Evolutionary conservation across 2,329 filamentous ascomycete species (phyloP).

Genomic region (Tolypocladium capitatum): DNA sequence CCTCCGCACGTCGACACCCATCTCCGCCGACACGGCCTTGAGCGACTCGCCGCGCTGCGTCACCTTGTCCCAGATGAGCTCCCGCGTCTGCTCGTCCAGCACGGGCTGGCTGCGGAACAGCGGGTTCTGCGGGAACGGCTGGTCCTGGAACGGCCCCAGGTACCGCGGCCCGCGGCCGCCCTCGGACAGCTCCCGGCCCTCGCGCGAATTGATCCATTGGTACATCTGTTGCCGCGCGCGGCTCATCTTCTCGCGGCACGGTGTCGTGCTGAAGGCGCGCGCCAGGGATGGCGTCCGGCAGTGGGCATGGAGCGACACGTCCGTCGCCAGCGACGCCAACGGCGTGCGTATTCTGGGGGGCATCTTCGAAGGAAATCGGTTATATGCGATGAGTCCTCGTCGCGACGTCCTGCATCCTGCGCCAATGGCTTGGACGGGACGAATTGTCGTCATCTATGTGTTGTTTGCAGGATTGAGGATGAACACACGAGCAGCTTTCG

Average conservation of each 20-base stretch:
- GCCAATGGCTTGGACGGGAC: not conserved
- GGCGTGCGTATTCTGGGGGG: constrained; percentile 11
- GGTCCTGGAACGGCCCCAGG: constrained; percentile 22
- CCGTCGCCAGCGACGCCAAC: constrained; percentile 16
- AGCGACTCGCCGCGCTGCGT: constrained; percentile 53
- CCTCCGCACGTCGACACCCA: constrained; percentile 68
- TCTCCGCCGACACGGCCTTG: constrained; percentile 62
- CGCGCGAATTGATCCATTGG: constrained; percentile 20
- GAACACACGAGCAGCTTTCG: not conserved
- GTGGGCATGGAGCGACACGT: constrained; percentile 8
- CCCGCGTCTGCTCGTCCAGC: constrained; percentile 57
- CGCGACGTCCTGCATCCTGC: not conserved
- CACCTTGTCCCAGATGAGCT: constrained; percentile 61
- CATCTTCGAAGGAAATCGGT: constrained; percentile 1
- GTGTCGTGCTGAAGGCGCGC: constrained; percentile 27
- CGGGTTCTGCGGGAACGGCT: constrained; percentile 63
- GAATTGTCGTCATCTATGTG: not conserved
- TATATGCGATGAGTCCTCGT: not conserved
- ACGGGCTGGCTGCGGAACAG: constrained; percentile 60
- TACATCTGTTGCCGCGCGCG: constrained; percentile 23
- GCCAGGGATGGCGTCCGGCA: constrained; percentile 6
- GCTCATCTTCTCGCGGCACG: constrained; percentile 23
- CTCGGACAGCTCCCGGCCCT: constrained; percentile 13
- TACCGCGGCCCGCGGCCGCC: constrained; percentile 20
- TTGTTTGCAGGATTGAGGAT: not conserved